Evolutionary conservation across 192 early-diverging fungal genomes (phyloP).

Genomic region (Funneliformis mosseae): DNA sequence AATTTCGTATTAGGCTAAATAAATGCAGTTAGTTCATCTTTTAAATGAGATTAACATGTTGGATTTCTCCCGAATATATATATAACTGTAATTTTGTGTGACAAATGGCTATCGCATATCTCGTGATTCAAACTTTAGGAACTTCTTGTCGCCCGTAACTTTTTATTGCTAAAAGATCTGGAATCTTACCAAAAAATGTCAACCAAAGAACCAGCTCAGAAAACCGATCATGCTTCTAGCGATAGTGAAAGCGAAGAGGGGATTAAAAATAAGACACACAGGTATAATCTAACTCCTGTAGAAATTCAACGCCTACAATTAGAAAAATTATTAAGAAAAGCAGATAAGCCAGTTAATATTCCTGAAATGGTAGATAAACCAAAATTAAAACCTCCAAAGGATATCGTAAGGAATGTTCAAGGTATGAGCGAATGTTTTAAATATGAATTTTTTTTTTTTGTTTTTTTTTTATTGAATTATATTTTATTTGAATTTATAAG

Average conservation of each 20-base stretch:
- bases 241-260: neutral
- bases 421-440: conserved; percentile 50
- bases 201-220: neutral
- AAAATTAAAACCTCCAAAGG: conserved; percentile 68
- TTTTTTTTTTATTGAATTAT: neutral
- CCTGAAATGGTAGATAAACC: conserved; percentile 67
- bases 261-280: neutral
- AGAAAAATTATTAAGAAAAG: conserved; percentile 72
- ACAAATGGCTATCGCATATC: too few relatives aligned
- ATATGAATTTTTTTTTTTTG: neutral
- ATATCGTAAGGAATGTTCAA: conserved; percentile 88
- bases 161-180: too few relatives aligned
- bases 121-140: too few relatives aligned
- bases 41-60: too few relatives aligned
- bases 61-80: too few relatives aligned
- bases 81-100: too few relatives aligned
- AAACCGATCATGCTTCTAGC: neutral
- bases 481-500: conserved; percentile 30
- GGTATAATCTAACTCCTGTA: conserved; percentile 49
- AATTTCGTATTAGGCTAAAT: too few relatives aligned
- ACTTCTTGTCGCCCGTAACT: too few relatives aligned
- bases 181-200: too few relatives aligned
- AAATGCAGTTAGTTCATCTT: too few relatives aligned
- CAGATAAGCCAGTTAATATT: conserved; percentile 81
- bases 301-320: conserved; percentile 64